Base-by-base conservation (phyloP, 148 eudicot genomes). In the Camellia lanceoleosa region DNA sequence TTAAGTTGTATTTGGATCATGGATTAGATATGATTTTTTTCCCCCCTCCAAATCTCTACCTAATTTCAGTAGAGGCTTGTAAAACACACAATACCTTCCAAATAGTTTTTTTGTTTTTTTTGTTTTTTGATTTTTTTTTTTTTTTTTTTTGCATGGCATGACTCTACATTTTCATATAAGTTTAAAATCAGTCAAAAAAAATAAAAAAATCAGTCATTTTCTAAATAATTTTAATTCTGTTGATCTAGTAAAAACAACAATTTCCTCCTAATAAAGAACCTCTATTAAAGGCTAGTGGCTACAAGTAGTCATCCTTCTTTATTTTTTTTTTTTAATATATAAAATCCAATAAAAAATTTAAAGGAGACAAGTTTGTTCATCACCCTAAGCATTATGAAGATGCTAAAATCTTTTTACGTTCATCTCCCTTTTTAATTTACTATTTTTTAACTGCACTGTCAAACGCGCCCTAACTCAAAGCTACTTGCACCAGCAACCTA, bases 401-500 rank as follows among this genome's bases (percentile, higher is more conserved):
- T 73, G 77, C 64, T 59, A 38, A 47, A 74, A 58, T 59, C 5
- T 12, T 73, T 30, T 54, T 55, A 58, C 54, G 60, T 30, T n/a
- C 0, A 5, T 54, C 19, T 13, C 43, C 60, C 38, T 3, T 19
- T 23, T 73, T 20, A 23, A 5, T 47, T 7, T 44, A 3, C 13
- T 20, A 65, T 7, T 74, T 5, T 15, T 16, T 58, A 10, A 16
- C 51, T 7, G 20, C 38, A 56, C 20, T 30, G 3, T 44, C 68
- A 74, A 72, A 49, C 47, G 10, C 42, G 18, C 62, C 82, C 71
- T 71, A 19, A 44, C 42, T 16, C 3, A 54, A 7, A 38, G 63
- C 47, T 80, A 75, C 47, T 70, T 66, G 68, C 75, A 52, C 68
- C 43, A 5, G 46, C 55, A n/a, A 68, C 46, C 81, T 78, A 73